These are phyloP conservation scores for Claviceps sp. DNA, from an alignment of 2,329 filamentous ascomycete species.

Conservation along the genomic window DNA sequence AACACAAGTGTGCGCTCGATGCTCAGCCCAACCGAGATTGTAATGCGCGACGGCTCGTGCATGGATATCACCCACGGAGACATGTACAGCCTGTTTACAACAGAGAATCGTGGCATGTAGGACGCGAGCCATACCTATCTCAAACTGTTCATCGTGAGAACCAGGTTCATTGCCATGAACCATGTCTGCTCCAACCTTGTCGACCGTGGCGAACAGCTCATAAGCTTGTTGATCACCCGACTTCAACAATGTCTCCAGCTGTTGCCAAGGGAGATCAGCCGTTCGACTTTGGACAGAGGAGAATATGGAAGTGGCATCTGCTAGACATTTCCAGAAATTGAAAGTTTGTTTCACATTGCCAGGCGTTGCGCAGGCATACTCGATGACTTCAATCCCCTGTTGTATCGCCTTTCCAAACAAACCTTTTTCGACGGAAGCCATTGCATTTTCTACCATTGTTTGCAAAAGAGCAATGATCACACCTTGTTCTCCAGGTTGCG, in stretches of 20 bases:
- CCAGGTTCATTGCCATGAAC: conserved; percentile 31
- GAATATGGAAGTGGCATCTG: conserved; percentile 78
- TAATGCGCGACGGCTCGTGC: conserved; percentile 95
- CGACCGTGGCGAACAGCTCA: conserved; percentile 52
- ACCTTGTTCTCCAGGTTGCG: conserved; percentile 64
- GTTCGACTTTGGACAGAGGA: conserved; percentile 60
- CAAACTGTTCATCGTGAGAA: conserved; percentile 32
- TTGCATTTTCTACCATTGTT: conserved; percentile 70
- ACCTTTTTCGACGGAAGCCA: conserved; percentile 65
- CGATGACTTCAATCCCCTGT: conserved; percentile 55
- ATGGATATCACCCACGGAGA: conserved; percentile 60
- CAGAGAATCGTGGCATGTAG: conserved; percentile 66
- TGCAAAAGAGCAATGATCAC: conserved; percentile 81
- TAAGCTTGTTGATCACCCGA: conserved; percentile 41
- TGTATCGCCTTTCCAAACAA: conserved; percentile 73
- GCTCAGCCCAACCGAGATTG: conserved; percentile 90
- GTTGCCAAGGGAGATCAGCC: conserved; percentile 44
- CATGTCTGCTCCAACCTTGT: conserved; percentile 41
- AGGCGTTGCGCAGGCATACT: conserved; percentile 50
- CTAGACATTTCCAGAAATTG: conserved; percentile 90
- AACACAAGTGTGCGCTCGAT: conserved; percentile 61
- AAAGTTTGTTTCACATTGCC: conserved; percentile 56
- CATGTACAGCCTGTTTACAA: conserved; percentile 73
- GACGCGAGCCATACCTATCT: conserved; percentile 41
- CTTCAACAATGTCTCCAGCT: conserved; percentile 46